Base-by-base conservation (phyloP, 495 filamentous ascomycete species). In the Coniosporium apollinis region DNA sequence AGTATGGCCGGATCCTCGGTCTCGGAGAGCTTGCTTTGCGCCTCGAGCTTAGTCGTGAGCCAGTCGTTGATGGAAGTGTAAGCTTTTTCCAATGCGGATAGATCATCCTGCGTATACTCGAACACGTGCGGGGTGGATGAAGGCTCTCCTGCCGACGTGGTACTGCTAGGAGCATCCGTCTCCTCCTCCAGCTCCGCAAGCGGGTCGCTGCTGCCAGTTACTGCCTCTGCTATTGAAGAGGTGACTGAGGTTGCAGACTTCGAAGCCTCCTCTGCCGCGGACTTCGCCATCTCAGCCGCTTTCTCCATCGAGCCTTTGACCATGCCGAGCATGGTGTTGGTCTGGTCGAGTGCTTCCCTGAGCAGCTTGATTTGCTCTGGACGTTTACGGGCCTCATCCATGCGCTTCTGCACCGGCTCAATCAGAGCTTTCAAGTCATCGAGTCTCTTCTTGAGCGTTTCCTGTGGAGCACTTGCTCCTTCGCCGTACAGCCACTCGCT, bases 401-500 rank as follows among this genome's bases (percentile, higher is more conserved):
- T 69, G 21, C 82, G 65, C 52, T 65, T 67, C 38, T 78, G 59
- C 17, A 86, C 66, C 3, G 80, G 79, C 15, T 64, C 62, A 31
- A 79, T 74, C 40, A 86, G 66, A 35, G 69, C 66, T 48, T 79
- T 75, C 28, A 89, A 66, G 25, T 66, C 68, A 50, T 78, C 76
- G 26, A 91, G 67, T 72, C 72, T 76, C 18, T 66, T 64, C 51
- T 73, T 76, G 52, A 94, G 67, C 15, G 72, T 74, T 2, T 75
- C 67, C 16, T 70, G 72, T 25, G 70, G 59, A 0, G 89, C 84
- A 34, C 81, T 69, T 5, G 69, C 72, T 28, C 87, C 84, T 34
- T 86, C 82, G 22, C 67, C 79, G 51, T 93, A 92, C 21, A 97
- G 70, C 87, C 89, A 96, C 22, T 93, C 83, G 39, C 77, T 77